These are phyloP conservation scores for Ophiostoma perfectum DNA, from an alignment of 2,329 filamentous ascomycete species.

Conservation along the genomic window DNA sequence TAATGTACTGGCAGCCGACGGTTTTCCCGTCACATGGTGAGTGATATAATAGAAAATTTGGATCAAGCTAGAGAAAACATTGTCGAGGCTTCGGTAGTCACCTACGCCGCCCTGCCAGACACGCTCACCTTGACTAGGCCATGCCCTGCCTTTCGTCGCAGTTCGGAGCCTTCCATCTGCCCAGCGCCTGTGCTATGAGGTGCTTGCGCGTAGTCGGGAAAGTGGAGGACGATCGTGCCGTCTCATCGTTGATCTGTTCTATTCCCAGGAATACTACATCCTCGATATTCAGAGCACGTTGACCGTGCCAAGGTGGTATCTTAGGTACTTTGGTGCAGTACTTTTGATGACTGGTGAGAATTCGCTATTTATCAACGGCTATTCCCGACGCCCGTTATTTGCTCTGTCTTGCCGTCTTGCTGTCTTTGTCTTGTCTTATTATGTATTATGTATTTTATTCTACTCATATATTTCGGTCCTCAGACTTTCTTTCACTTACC, in stretches of 20 bases:
- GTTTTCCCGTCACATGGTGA: slow-evolving; percentile 1
- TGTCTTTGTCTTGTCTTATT: background rate
- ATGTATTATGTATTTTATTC: too few species aligned
- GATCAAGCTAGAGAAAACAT: background rate
- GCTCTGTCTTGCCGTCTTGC: too few species aligned
- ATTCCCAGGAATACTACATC: background rate
- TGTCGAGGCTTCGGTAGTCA: background rate
- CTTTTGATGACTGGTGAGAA: background rate
- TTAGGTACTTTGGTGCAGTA: background rate
- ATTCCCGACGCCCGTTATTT: background rate
- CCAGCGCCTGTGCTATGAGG: background rate
- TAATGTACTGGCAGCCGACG: background rate
- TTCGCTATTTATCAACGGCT: background rate
- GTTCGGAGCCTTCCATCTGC: background rate
- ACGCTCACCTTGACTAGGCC: too few species aligned
- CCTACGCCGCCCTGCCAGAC: background rate
- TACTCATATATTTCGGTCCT: too few species aligned
- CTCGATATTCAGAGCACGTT: background rate
- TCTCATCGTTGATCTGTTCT: background rate
- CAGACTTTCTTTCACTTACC: too few species aligned
- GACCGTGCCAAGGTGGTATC: background rate
- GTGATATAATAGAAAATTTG: background rate
- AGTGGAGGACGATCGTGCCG: background rate
- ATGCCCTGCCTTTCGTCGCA: background rate
- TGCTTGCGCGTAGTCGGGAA: background rate